Base-by-base conservation (phyloP, 2,329 filamentous ascomycete genomes). In the Beauveria caledonica region DNA sequence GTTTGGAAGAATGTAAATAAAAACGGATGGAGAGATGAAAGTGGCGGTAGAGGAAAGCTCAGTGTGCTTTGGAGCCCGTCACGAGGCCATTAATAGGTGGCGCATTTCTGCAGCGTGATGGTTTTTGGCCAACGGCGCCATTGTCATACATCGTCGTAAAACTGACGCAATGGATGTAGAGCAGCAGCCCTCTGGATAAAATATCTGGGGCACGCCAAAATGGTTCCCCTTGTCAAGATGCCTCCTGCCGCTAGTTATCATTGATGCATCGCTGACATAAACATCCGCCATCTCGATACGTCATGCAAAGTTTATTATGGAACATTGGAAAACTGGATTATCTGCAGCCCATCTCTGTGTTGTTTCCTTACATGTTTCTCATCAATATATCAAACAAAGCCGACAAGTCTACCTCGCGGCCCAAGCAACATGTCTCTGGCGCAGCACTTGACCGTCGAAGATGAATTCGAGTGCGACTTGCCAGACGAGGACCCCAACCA, bases 191-290 rank as follows among this genome's bases (percentile, higher is more conserved):
- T 5, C 33, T 15, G 13, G 5, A 36, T 36, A 5, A 15, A 36
- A 36, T 15, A 40, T 39, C 27, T 23, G 19, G 11, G 36, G 1
- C 19, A 36, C 13, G 15, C n/a, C 46, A 17, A 15, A 53, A 53
- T 21, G 15, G 49, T n/a, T 13, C n/a, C 33, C 33, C 33, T 33
- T 21, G 23, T 54, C 33, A 21, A 44, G 51, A 54, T 42, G n/a
- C 13, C 29, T n/a, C 36, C 25, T 39, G 50, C 36, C 36, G 25
- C 51, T 45, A 46, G 13, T 15, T 36, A 23, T 57, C 27, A 58
- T 33, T 58, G 45, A 58, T 45, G 45, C 33, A 58, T 23, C 23
- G 45, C 45, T 50, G 55, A 58, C 55, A 58, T 58, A 40, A 49
- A 45, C 45, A 58, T 5, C 40, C 27, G 11, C 11, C 33, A 50